Percentiles rank a stretch among this genome's conserved stretches.
phyloP scores from a whole-genome alignment of 768 basidiomycete genomes.

The Hygrophoropsis aurantiaca region DNA sequence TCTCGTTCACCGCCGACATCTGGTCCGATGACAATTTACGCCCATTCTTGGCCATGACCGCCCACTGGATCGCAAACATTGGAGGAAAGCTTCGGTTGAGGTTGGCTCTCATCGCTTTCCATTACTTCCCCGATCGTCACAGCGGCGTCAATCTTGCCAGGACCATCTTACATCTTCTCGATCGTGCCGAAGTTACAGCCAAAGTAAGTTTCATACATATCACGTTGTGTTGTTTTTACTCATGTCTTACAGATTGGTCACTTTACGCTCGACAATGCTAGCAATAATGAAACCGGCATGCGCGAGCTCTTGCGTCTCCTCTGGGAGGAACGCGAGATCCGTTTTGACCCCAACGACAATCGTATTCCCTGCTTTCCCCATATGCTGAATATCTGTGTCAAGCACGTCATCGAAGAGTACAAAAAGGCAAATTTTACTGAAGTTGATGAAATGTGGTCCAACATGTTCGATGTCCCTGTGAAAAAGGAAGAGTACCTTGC shows the following conservation, averaged over 20 bases:
- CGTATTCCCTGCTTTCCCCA: not conserved
- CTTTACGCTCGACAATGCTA: no score
- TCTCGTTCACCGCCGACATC: slow-evolving; percentile 30
- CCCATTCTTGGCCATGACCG: slow-evolving; percentile 32
- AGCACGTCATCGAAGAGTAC: slow-evolving; percentile 11
- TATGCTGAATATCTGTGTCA: not conserved
- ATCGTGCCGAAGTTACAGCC: not conserved
- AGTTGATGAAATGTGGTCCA: not conserved
- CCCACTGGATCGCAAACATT: slow-evolving; percentile 22
- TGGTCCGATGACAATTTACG: slow-evolving; percentile 28
- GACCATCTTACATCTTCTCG: not conserved
- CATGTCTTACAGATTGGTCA: slow-evolving; percentile 1
- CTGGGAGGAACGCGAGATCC: not conserved
- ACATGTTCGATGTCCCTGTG: not conserved
- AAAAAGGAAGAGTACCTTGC: not conserved
- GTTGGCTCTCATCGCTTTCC: slow-evolving; percentile 11
- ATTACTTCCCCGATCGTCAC: slow-evolving; percentile 10
- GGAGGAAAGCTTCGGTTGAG: not conserved
- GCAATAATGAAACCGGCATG: slow-evolving; percentile 11
- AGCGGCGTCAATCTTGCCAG: slow-evolving; percentile 1
- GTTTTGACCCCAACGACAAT: slow-evolving; percentile 7
- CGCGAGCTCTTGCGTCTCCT: not conserved
- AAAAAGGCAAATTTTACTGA: not conserved
- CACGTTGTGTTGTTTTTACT: no score
- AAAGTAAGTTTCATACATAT: no score